phyloP scores from a whole-genome alignment of 2,329 filamentous ascomycete genomes.

The Venturia pyrina region DNA sequence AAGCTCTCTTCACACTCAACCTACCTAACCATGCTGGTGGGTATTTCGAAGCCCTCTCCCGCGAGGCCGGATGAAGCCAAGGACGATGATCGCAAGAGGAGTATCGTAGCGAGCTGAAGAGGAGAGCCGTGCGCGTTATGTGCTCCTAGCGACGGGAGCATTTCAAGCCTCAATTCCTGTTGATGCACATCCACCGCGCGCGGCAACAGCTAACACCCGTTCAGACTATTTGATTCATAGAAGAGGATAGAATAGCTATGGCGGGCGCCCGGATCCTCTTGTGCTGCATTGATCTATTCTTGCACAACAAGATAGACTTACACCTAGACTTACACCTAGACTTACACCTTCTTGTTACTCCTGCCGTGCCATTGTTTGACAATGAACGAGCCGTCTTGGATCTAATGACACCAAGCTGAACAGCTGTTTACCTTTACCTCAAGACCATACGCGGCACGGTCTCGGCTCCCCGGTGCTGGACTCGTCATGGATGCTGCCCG shows the following conservation, averaged over 20 bases:
- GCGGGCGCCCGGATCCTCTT: background rate
- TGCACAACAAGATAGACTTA: background rate
- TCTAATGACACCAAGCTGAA: background rate
- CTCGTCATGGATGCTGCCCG: background rate
- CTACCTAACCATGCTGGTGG: background rate
- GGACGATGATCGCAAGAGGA: background rate
- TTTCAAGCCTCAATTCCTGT: background rate
- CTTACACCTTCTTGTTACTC: background rate
- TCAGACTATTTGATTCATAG: background rate
- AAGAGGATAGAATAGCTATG: background rate
- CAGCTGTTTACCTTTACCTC: background rate
- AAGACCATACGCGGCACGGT: background rate
- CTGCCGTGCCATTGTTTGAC: constrained; percentile 2
- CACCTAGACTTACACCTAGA: too few relatives aligned
- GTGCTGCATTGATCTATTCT: background rate
- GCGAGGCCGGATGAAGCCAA: background rate
- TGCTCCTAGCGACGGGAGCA: background rate
- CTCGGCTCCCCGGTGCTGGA: background rate
- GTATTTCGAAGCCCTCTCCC: background rate
- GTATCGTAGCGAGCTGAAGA: background rate
- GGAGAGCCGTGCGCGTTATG: background rate
- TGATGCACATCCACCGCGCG: background rate
- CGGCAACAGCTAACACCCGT: background rate
- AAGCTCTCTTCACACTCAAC: background rate
- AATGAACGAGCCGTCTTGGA: background rate